These are phyloP conservation scores for Phytophthora meadii DNA, from an alignment of 352 stramenopile species.

Conservation along the genomic window DNA sequence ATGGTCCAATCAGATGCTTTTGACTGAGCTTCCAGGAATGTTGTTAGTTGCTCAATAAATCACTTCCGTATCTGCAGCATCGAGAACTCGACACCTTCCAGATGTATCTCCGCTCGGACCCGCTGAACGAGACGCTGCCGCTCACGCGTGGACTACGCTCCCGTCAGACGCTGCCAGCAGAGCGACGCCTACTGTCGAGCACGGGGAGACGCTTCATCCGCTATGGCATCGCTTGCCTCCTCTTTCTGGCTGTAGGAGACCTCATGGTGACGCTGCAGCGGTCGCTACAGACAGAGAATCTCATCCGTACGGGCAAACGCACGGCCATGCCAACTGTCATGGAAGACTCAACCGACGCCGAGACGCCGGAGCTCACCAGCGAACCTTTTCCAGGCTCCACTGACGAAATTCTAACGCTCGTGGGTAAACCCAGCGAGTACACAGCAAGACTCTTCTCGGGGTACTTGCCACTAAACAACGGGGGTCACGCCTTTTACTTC, in stretches of 20 bases:
- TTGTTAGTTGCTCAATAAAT: not conserved
- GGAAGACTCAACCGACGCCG: constrained; percentile 27
- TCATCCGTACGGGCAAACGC: constrained; percentile 23
- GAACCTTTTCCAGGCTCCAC: constrained; percentile 40
- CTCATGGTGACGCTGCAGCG: constrained; percentile 44
- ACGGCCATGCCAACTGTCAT: constrained; percentile 15
- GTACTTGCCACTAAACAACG: constrained; percentile 61
- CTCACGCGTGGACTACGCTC: constrained; percentile 37
- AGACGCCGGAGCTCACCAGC: not conserved
- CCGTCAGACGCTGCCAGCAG: constrained; percentile 27
- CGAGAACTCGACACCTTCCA: not conserved
- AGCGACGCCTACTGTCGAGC: constrained; percentile 29
- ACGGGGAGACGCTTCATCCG: constrained; percentile 30
- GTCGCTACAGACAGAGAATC: constrained; percentile 35
- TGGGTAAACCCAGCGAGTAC: constrained; percentile 60
- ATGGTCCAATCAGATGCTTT: not conserved
- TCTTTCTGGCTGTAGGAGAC: constrained; percentile 40
- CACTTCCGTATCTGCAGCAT: constrained; percentile 7
- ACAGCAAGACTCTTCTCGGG: constrained; percentile 60
- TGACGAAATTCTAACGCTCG: constrained; percentile 57
- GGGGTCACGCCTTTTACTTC: constrained; percentile 75
- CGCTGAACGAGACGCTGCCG: constrained; percentile 42
- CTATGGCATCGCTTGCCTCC: constrained; percentile 29
- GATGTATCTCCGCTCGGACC: constrained; percentile 31
- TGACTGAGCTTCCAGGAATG: not conserved